Evolutionary conservation across 805 yeast species (phyloP).

Genomic region (Candida sithepensis): DNA sequence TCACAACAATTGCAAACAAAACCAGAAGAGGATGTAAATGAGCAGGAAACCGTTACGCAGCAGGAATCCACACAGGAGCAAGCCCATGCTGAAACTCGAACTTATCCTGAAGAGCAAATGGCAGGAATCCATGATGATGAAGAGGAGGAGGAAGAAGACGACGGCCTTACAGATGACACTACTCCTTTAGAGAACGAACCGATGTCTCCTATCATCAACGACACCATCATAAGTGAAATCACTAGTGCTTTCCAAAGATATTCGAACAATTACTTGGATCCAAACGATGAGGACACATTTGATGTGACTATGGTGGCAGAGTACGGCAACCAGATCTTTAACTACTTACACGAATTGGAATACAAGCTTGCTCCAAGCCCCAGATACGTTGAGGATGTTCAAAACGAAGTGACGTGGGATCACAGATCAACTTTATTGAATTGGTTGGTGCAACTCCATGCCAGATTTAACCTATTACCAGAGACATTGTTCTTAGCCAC

Average conservation of each 20-base stretch:
- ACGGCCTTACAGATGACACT: constrained; percentile 1
- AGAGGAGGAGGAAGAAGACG: constrained; percentile 13
- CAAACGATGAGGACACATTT: constrained; percentile 76
- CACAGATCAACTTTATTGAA: constrained; percentile 82
- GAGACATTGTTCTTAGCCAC: constrained; percentile 82
- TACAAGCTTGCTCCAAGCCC: constrained; percentile 64
- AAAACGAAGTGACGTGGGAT: constrained; percentile 69
- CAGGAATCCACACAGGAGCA: too few relatives aligned
- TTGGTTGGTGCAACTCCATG: constrained; percentile 88
- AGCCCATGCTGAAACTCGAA: too few relatives aligned
- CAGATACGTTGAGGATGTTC: constrained; percentile 69
- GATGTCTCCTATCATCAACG: constrained; percentile 55
- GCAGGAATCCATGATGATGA: constrained; percentile 15
- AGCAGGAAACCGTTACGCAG: too few relatives aligned
- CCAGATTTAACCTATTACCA: constrained; percentile 74
- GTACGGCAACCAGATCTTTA: constrained; percentile 83
- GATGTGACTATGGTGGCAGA: constrained; percentile 92
- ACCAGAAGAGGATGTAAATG: constrained; percentile 4
- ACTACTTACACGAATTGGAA: constrained; percentile 71
- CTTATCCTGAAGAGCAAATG: too few relatives aligned
- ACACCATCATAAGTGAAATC: constrained; percentile 46
- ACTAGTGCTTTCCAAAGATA: constrained; percentile 48
- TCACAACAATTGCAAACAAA: neutral
- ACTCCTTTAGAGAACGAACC: constrained; percentile 36
- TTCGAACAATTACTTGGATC: constrained; percentile 54